phyloP scores from a whole-genome alignment of 1,284 basidiomycete genomes.

The Porodaedalea pini region DNA sequence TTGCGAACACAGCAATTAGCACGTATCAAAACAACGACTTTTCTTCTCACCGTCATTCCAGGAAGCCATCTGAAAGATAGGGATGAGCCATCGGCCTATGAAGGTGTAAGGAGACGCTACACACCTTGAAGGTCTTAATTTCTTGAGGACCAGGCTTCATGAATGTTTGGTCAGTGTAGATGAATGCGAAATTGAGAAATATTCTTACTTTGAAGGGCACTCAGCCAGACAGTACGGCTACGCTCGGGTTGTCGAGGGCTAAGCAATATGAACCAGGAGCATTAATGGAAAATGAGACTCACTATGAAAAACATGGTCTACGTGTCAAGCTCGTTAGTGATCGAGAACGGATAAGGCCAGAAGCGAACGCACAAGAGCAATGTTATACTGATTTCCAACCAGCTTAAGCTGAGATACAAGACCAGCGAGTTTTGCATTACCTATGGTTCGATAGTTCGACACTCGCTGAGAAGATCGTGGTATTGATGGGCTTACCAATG shows the following conservation, averaged over 20 bases:
- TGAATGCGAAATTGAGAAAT: neutral
- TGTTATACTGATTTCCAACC: conserved; percentile 58
- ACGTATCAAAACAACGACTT: neutral
- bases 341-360: neutral
- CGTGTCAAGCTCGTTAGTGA: neutral
- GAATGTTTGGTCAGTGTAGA: neutral
- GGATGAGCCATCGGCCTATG: neutral
- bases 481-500: conserved; percentile 46
- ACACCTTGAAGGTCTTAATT: conserved; percentile 48
- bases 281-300: conserved; percentile 29
- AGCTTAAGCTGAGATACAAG: conserved; percentile 50
- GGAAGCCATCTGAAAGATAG: conserved; percentile 40
- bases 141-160: conserved; percentile 45
- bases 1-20: neutral
- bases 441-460: conserved; percentile 36
- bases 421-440: conserved; percentile 65
- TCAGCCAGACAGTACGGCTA: conserved; percentile 62
- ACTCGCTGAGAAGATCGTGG: too few species aligned
- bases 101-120: conserved; percentile 8
- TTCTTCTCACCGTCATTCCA: conserved; percentile 39
- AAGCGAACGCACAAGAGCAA: conserved; percentile 48
- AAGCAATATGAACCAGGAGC: too few species aligned
- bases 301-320: conserved; percentile 73
- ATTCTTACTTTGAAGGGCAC: conserved; percentile 53
- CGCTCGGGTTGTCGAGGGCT: neutral